phyloP scores from a whole-genome alignment of 2,329 filamentous ascomycete species.

The Westerdykella sp. region DNA sequence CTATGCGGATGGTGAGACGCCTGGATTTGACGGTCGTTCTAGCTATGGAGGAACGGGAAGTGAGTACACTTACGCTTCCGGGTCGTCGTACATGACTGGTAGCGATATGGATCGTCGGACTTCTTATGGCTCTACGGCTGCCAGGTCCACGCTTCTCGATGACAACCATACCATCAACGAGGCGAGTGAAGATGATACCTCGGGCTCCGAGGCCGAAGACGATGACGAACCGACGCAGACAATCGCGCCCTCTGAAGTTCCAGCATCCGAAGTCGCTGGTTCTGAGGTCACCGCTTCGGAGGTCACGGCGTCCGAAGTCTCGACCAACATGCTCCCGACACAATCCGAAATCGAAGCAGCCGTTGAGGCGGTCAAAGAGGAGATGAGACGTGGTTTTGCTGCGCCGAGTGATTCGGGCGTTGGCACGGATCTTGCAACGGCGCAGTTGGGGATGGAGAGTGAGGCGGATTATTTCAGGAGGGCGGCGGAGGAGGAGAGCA shows the following conservation, averaged over 20 bases:
- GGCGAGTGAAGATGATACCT: conserved; percentile 17
- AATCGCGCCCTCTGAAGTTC: conserved; percentile 3
- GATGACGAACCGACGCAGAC: conserved; percentile 26
- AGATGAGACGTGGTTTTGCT: conserved; percentile 20
- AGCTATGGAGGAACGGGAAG: conserved; percentile 39
- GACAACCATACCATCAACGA: conserved; percentile 29
- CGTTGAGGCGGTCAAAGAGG: conserved; percentile 24
- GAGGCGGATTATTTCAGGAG: conserved; percentile 35
- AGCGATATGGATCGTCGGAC: conserved; percentile 43
- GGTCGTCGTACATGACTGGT: conserved; percentile 44
- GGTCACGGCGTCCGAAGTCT: conserved; percentile 15
- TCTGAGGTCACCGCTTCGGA: conserved; percentile 18
- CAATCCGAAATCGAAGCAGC: conserved; percentile 28
- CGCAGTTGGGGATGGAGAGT: conserved; percentile 16
- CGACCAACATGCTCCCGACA: conserved; percentile 21
- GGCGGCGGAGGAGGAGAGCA: conserved; percentile 33
- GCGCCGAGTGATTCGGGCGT: conserved; percentile 33
- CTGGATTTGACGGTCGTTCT: conserved; percentile 33
- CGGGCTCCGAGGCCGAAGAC: conserved; percentile 11
- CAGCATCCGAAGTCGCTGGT: conserved; percentile 6
- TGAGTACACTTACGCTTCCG: conserved; percentile 44
- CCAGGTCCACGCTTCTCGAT: conserved; percentile 26
- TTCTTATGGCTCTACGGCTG: conserved; percentile 37
- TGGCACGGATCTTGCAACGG: conserved; percentile 34
- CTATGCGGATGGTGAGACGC: conserved; percentile 30